These are phyloP conservation scores for Hypoxylon sp. DNA, from an alignment of 2,329 filamentous ascomycete species.

Conservation along the genomic window DNA sequence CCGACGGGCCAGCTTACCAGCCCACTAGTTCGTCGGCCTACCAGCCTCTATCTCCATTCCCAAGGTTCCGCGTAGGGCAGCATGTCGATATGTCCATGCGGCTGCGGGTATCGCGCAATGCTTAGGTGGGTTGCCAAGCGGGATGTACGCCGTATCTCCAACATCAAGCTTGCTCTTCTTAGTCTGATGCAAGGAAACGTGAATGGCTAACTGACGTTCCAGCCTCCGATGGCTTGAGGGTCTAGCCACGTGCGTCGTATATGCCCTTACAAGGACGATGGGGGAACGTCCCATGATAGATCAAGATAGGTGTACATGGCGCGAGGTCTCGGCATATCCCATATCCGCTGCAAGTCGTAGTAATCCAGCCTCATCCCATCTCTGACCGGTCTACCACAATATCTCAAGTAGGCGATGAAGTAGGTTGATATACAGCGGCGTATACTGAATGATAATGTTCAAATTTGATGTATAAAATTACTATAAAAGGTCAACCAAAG, in stretches of 20 bases:
- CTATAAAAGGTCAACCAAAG: not conserved
- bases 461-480: too few relatives aligned
- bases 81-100: conserved; percentile 13
- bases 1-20: conserved; percentile 7
- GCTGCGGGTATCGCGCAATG: conserved; percentile 20
- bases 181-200: conserved; percentile 19
- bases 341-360: too few relatives aligned
- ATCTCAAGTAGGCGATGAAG: not conserved
- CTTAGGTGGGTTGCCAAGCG: not conserved
- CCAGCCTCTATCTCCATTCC: not conserved
- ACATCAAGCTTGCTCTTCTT: conserved; percentile 3
- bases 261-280: conserved; percentile 9
- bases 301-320: not conserved
- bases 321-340: not conserved
- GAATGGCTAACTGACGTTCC: conserved; percentile 9
- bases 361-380: not conserved
- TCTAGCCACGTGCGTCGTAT: conserved; percentile 21
- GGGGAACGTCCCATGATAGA: not conserved
- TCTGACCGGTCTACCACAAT: not conserved
- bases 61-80: not conserved
- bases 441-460: too few relatives aligned
- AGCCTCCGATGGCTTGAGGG: conserved; percentile 18
- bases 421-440: not conserved
- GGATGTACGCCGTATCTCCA: conserved; percentile 7
- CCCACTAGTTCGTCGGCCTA: too few relatives aligned